Evolutionary conservation across 257 asterid species (phyloP).

Genomic region (Solanum sitiens): DNA sequence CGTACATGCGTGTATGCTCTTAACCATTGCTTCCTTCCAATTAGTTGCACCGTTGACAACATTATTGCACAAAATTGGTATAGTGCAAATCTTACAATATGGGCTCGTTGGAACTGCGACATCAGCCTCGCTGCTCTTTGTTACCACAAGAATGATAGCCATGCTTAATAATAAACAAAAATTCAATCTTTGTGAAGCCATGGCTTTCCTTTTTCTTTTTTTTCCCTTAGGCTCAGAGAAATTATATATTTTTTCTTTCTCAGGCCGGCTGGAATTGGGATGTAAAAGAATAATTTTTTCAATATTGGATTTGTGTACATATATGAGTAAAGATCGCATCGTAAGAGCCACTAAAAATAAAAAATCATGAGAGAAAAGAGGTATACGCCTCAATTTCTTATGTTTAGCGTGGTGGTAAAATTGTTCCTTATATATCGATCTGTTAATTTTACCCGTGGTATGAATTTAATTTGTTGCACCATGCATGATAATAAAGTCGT

Average conservation of each 20-base stretch:
- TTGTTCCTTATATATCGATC: background rate
- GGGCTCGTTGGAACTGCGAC: background rate
- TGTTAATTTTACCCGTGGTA: background rate
- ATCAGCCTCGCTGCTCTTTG: background rate
- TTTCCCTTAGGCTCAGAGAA: background rate
- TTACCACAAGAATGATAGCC: background rate
- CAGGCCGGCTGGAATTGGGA: background rate
- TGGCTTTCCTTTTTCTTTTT: background rate
- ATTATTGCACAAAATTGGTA: background rate
- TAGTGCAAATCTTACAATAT: background rate
- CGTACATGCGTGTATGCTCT: background rate
- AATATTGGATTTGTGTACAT: background rate
- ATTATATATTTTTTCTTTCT: background rate
- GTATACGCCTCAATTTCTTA: background rate
- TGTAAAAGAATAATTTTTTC: background rate
- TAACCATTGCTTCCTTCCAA: conserved; percentile 8
- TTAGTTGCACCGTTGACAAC: conserved; percentile 9
- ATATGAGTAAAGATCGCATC: background rate
- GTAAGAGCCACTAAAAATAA: background rate
- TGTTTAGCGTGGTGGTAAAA: background rate
- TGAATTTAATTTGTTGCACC: too few species aligned
- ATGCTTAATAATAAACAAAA: background rate
- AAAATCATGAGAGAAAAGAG: background rate
- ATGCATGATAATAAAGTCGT: too few species aligned
- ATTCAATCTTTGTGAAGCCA: background rate